These are phyloP conservation scores for Chalciporus piperatus DNA, from an alignment of 768 basidiomycete genomes.

Conservation along the genomic window DNA sequence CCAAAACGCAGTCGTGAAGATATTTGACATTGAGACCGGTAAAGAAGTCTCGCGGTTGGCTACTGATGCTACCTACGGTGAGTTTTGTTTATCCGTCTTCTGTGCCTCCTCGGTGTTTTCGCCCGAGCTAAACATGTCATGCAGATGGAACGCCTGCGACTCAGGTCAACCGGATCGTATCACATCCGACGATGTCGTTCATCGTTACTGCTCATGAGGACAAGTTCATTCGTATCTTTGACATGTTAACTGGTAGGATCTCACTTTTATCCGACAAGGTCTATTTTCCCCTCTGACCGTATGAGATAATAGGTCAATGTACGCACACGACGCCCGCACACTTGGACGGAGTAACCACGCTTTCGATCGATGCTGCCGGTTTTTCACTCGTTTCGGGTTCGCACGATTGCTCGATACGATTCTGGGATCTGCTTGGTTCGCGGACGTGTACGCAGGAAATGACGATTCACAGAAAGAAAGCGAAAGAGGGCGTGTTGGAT, in stretches of 20 bases:
- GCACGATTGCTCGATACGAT: constrained; percentile 90
- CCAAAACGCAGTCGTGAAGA: constrained; percentile 83
- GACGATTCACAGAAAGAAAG: constrained; percentile 85
- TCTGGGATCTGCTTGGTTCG: constrained; percentile 88
- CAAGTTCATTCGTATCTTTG: constrained; percentile 88
- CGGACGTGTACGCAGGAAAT: constrained; percentile 86
- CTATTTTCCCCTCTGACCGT: constrained; percentile 2
- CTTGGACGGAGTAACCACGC: constrained; percentile 85
- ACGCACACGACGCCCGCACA: constrained; percentile 90
- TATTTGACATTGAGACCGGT: constrained; percentile 89
- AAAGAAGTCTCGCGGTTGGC: constrained; percentile 65
- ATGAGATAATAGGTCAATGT: constrained; percentile 60
- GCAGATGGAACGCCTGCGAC: constrained; percentile 72
- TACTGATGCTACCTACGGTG: constrained; percentile 60
- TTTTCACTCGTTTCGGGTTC: constrained; percentile 87
- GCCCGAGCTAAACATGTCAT: constrained; percentile 1
- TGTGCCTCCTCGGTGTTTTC: not conserved
- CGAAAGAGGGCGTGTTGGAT: constrained; percentile 85
- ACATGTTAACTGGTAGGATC: constrained; percentile 70
- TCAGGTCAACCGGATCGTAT: constrained; percentile 83
- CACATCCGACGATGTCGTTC: constrained; percentile 87
- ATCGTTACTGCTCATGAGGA: constrained; percentile 93
- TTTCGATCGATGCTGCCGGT: constrained; percentile 84
- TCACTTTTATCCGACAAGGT: not conserved
- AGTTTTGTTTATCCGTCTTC: constrained; percentile 17